Conservation (phyloP, 805 yeast genomes). For the Suhomyces vadensis region DNA sequence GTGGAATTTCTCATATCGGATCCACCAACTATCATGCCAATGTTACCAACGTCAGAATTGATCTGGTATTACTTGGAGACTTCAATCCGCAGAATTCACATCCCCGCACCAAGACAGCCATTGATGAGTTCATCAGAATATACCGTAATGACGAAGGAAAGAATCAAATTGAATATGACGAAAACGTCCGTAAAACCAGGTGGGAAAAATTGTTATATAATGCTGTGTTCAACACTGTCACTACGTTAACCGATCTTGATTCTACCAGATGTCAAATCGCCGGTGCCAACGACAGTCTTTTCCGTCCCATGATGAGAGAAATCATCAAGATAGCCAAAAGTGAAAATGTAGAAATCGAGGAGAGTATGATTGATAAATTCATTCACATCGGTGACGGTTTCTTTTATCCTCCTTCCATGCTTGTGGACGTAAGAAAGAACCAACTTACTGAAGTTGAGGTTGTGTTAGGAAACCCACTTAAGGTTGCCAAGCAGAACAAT, state of each 20-base stretch:
- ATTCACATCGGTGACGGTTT: conserved; percentile 49
- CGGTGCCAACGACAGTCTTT: conserved; percentile 29
- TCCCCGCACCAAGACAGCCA: conserved; percentile 12
- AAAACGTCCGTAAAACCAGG: conserved; percentile 31
- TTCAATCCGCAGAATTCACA: conserved; percentile 11
- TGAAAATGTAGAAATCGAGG: conserved; percentile 60
- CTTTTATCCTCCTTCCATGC: conserved; percentile 46
- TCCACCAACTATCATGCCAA: conserved; percentile 28
- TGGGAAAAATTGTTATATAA: conserved; percentile 44
- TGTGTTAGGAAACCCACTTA: conserved; percentile 41
- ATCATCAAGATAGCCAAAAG: conserved; percentile 64
- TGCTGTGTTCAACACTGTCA: conserved; percentile 35
- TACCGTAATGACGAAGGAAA: conserved; percentile 28
- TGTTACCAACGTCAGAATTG: conserved; percentile 20
- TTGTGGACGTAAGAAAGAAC: conserved; percentile 36
- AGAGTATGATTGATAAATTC: conserved; percentile 48
- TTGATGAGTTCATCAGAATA: conserved; percentile 25
- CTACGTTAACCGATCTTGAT: conserved; percentile 36
- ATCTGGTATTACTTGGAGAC: conserved; percentile 20
- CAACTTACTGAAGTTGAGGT: conserved; percentile 42
- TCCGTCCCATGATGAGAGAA: conserved; percentile 67
- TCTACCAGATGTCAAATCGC: conserved; percentile 37
- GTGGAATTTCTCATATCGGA: conserved; percentile 39
- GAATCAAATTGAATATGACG: conserved; percentile 29
- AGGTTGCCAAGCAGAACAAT: conserved; percentile 39